Base-by-base conservation (phyloP, 2,329 filamentous ascomycete species). In the Cladosporium velox region DNA sequence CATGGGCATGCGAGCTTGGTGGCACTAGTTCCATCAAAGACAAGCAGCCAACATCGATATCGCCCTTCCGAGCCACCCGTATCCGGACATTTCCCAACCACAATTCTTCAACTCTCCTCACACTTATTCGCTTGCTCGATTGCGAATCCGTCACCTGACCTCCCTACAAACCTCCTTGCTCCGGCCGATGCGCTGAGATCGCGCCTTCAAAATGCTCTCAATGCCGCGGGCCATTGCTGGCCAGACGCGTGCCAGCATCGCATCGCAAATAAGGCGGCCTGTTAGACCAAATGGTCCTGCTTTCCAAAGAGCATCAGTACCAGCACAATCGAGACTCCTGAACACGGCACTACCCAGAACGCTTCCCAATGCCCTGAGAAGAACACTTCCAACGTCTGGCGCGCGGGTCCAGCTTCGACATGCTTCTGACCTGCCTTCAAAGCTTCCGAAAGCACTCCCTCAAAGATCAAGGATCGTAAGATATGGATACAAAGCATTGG, bases 401-500 rank as follows among this genome's bases (percentile, higher is more conserved):
- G 30, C 67, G 26, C 68, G 66, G 64, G 63, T 44, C 49, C 68
- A 66, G 11, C 26, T 68, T 11, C 70, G 70, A 59, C 21, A 57
- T 34, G 61, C 61, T 12, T 64, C 61, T 11, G 61, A 64, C 51
- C 24, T 57, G 14, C 51, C 61, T 24, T 58, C 55, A 12, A 64
- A 55, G 35, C 28, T 55, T 3, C 52, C 52, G 10, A 55, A 55
- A 32, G 24, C 51, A 11, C 24, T 64, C 4, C 61, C 49, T 52
- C 51, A 47, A n/a, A 28, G 28, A 47, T 64, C 61, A 47, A 54
- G 61, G 34, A 67, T 83, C 12, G 68, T 80, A 10, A 81, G 81
- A 57, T 88, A 91, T 73, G 77, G 87, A 55, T 92, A 91, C 76
- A 86, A 90, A 71, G 83, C 86, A 35, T 90, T 93, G 38, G 88